Percentiles rank a stretch among this genome's conserved stretches.
These are phyloP conservation scores for Cephaloascus albidus DNA, from an alignment of 805 yeast species.

Conservation along the genomic window DNA sequence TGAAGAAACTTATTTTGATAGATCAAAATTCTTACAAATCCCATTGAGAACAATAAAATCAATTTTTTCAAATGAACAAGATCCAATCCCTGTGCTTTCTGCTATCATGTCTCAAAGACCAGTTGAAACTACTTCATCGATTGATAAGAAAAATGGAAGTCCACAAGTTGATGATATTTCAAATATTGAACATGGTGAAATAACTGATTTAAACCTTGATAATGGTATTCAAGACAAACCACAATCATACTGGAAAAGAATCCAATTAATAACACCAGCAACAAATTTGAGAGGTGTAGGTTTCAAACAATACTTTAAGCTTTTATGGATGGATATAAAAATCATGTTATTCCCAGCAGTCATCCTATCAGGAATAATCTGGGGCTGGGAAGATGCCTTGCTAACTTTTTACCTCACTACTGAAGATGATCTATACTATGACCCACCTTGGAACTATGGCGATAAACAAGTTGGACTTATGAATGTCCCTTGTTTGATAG, in stretches of 20 bases:
- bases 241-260: slow-evolving; percentile 17
- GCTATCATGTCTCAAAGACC: too few species aligned
- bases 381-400: slow-evolving; percentile 78
- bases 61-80: slow-evolving; percentile 5
- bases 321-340: slow-evolving; percentile 39
- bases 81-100: slow-evolving; percentile 2
- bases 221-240: slow-evolving; percentile 18
- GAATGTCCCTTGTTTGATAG: slow-evolving; percentile 64
- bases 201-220: slow-evolving; percentile 2
- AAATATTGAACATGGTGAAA: background rate
- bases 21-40: slow-evolving; percentile 29
- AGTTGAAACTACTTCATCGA: background rate
- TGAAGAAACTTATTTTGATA: slow-evolving; percentile 65
- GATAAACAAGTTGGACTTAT: slow-evolving; percentile 62
- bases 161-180: background rate
- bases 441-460: slow-evolving; percentile 56
- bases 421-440: slow-evolving; percentile 59
- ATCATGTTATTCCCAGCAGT: slow-evolving; percentile 61
- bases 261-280: slow-evolving; percentile 23
- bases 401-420: slow-evolving; percentile 67
- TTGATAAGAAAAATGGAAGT: background rate
- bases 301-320: slow-evolving; percentile 33
- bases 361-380: slow-evolving; percentile 56
- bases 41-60: slow-evolving; percentile 14
- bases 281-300: slow-evolving; percentile 26